Percentiles rank a stretch among this genome's conserved stretches.
These are phyloP conservation scores for Trichoderma cornu-damae DNA, from an alignment of 2,329 filamentous ascomycete genomes.

Conservation along the genomic window DNA sequence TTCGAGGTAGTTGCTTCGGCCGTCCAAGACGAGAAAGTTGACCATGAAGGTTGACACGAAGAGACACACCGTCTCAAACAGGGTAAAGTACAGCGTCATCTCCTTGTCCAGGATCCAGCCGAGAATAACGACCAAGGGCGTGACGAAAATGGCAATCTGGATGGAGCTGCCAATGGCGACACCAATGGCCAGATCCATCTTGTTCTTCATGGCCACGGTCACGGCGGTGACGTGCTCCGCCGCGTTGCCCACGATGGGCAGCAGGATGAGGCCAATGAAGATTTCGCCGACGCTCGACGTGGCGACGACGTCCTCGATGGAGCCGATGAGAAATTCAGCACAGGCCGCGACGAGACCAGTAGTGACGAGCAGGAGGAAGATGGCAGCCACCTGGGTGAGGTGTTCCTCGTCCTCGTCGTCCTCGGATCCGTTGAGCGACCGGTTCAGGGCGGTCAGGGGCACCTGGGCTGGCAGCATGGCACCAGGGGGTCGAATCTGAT, in stretches of 20 bases:
- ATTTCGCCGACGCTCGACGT: conserved; percentile 55
- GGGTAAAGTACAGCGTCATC: conserved; percentile 80
- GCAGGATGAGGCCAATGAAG: conserved; percentile 66
- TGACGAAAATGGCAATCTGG: conserved; percentile 67
- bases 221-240: conserved; percentile 69
- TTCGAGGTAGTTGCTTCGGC: conserved; percentile 81
- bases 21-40: conserved; percentile 81
- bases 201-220: conserved; percentile 66
- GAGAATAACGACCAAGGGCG: conserved; percentile 63
- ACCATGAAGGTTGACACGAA: conserved; percentile 82
- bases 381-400: conserved; percentile 51
- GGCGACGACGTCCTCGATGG: conserved; percentile 58
- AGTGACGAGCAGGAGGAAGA: conserved; percentile 58
- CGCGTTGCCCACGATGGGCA: conserved; percentile 69
- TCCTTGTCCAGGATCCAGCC: conserved; percentile 64
- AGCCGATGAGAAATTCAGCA: conserved; percentile 65
- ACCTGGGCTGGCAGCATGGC: conserved; percentile 46
- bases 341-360: conserved; percentile 63
- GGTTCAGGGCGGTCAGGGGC: conserved; percentile 35
- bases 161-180: conserved; percentile 67
- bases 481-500: conserved; percentile 43
- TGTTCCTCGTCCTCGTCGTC: conserved; percentile 38
- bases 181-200: conserved; percentile 70
- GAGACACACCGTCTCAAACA: conserved; percentile 83
- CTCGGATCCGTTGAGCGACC: conserved; percentile 29